A percentile compares a stretch with the other conserved stretches of the same genome.
phyloP scores from a whole-genome alignment of 1,284 basidiomycete genomes.

The Ustilago trichophora region DNA sequence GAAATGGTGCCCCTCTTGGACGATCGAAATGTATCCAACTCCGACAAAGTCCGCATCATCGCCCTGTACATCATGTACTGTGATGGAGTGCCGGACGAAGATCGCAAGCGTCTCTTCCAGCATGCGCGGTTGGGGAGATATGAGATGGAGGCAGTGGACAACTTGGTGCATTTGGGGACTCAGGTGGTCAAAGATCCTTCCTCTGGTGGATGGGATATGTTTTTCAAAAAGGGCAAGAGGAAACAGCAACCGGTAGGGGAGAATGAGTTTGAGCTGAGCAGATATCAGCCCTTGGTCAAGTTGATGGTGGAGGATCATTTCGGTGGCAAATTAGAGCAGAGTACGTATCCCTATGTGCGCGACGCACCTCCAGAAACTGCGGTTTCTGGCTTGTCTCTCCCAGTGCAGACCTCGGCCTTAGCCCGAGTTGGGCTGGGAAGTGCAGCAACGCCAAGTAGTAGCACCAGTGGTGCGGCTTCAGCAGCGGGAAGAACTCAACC shows the following conservation, averaged over 20 bases:
- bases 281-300: slow-evolving; percentile 87
- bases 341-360: slow-evolving; percentile 87
- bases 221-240: slow-evolving; percentile 73
- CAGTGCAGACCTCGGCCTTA: slow-evolving; percentile 37
- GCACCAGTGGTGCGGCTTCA: background rate
- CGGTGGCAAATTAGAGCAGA: slow-evolving; percentile 78
- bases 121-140: slow-evolving; percentile 88
- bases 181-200: slow-evolving; percentile 77
- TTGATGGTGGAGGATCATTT: slow-evolving; percentile 90
- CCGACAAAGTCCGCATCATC: slow-evolving; percentile 94
- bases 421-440: slow-evolving; percentile 36
- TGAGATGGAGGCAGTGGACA: slow-evolving; percentile 94
- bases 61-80: slow-evolving; percentile 94
- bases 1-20: slow-evolving; percentile 98
- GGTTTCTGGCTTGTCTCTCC: slow-evolving; percentile 4
- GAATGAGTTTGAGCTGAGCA: slow-evolving; percentile 93
- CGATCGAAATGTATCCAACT: slow-evolving; percentile 74
- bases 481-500: slow-evolving; percentile 27
- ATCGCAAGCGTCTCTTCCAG: slow-evolving; percentile 90
- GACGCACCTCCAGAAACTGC: slow-evolving; percentile 76
- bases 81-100: slow-evolving; percentile 97
- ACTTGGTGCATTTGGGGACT: slow-evolving; percentile 82
- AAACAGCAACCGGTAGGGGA: slow-evolving; percentile 76
- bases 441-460: slow-evolving; percentile 20
- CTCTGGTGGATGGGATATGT: slow-evolving; percentile 45